Evolutionary conservation across 768 basidiomycete genomes (phyloP).

Genomic region (Rhizopogon sp.): DNA sequence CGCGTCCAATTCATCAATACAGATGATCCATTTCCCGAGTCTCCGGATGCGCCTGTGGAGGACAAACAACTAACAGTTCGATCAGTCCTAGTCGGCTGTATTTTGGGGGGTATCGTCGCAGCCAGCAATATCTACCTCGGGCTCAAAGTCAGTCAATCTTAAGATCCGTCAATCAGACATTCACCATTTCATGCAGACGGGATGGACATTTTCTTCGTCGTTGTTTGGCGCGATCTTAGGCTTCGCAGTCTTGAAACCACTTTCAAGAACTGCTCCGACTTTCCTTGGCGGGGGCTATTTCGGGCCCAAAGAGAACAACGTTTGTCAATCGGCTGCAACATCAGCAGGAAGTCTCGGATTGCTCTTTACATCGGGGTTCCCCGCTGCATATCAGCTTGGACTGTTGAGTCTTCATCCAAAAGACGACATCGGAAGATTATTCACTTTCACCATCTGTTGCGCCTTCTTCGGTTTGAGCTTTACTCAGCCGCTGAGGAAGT

Average conservation of each 20-base stretch:
- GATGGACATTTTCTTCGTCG: constrained; percentile 59
- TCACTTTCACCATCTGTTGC: constrained; percentile 45
- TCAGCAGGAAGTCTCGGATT: constrained; percentile 54
- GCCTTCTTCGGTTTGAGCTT: constrained; percentile 63
- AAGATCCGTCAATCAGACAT: background rate
- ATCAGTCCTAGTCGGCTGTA: constrained; percentile 41
- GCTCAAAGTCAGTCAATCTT: constrained; percentile 32
- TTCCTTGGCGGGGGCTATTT: constrained; percentile 46
- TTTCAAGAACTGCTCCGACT: constrained; percentile 44
- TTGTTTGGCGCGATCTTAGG: constrained; percentile 37
- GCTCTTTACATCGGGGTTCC: constrained; percentile 50
- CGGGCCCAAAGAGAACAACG: constrained; percentile 54
- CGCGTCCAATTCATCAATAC: constrained; percentile 3
- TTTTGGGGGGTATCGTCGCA: constrained; percentile 48
- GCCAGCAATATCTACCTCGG: constrained; percentile 63
- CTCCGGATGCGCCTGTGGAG: constrained; percentile 37
- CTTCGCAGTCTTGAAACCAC: constrained; percentile 53
- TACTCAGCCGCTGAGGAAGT: constrained; percentile 55
- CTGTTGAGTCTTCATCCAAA: constrained; percentile 42
- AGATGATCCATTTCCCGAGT: constrained; percentile 43
- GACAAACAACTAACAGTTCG: constrained; percentile 47
- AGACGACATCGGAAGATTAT: constrained; percentile 49
- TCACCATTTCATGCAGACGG: constrained; percentile 27
- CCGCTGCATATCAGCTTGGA: constrained; percentile 52
- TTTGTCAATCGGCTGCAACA: constrained; percentile 11